These are phyloP conservation scores for Pichia sp. DNA, from an alignment of 1,139 yeast genomes.

Conservation along the genomic window DNA sequence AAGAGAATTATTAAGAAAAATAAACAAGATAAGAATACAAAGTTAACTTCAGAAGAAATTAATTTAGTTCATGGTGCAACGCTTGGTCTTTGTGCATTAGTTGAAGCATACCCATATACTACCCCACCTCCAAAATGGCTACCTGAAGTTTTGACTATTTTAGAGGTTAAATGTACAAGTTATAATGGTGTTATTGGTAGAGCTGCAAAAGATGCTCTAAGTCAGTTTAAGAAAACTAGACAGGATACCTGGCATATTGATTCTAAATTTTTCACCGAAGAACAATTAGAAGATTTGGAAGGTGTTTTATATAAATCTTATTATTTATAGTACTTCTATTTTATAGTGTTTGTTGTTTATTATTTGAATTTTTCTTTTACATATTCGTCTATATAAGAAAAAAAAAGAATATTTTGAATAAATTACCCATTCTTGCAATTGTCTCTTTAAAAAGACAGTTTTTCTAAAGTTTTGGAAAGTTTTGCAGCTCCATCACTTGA, in stretches of 20 bases:
- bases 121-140: constrained; percentile 94
- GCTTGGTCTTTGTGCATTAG: constrained; percentile 80
- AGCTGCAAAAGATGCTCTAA: constrained; percentile 75
- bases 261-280: constrained; percentile 64
- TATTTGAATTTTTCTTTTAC: background rate
- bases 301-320: constrained; percentile 94
- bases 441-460: constrained; percentile 53
- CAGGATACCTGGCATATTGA: constrained; percentile 98
- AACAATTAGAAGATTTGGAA: constrained; percentile 84
- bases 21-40: constrained; percentile 25
- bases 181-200: constrained; percentile 76
- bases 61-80: constrained; percentile 73
- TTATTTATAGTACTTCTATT: constrained; percentile 48
- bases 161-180: constrained; percentile 66
- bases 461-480: constrained; percentile 58
- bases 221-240: constrained; percentile 84
- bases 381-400: too few species aligned
- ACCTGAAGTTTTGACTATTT: constrained; percentile 61
- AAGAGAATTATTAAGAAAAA: constrained; percentile 33
- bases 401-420: too few species aligned
- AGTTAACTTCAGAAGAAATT: constrained; percentile 36
- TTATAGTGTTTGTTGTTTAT: background rate
- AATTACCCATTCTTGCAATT: too few species aligned
- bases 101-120: constrained; percentile 83
- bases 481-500: constrained; percentile 59